phyloP scores from a whole-genome alignment of 1,139 yeast genomes.

The Saccharomycopsis hybrid region DNA sequence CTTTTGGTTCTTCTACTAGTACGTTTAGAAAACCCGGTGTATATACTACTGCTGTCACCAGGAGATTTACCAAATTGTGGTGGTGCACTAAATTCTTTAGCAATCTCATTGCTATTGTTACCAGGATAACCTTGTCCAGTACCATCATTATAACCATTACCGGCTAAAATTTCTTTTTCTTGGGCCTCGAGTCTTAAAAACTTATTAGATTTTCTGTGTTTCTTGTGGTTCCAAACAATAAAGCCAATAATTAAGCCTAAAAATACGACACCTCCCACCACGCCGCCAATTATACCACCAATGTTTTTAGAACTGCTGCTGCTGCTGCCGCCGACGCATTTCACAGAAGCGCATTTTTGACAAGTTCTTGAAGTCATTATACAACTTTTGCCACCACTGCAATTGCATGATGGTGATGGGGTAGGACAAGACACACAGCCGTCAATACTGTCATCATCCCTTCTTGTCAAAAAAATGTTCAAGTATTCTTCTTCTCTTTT shows the following conservation, averaged over 20 bases:
- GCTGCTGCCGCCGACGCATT: conserved; percentile 4
- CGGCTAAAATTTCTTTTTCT: conserved; percentile 17
- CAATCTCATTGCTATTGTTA: background rate
- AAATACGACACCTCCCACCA: conserved; percentile 18
- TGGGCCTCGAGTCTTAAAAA: conserved; percentile 17
- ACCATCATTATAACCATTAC: background rate
- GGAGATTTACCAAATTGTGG: conserved; percentile 2
- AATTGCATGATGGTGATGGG: conserved; percentile 7
- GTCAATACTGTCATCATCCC: background rate
- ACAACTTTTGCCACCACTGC: conserved; percentile 10
- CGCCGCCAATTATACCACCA: conserved; percentile 21
- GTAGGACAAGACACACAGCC: conserved; percentile 9
- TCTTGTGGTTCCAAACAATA: conserved; percentile 18
- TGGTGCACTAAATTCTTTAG: background rate
- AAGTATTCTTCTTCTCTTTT: conserved; percentile 1
- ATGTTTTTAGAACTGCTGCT: conserved; percentile 9
- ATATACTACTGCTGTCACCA: background rate
- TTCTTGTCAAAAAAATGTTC: background rate
- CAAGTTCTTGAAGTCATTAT: conserved; percentile 5
- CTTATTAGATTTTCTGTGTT: conserved; percentile 15
- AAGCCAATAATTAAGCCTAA: conserved; percentile 10
- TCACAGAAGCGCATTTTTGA: conserved; percentile 8
- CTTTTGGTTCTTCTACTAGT: conserved; percentile 1
- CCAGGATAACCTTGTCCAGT: background rate
- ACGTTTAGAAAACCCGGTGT: background rate